Evolutionary conservation across 2,329 filamentous ascomycete genomes (phyloP).

Genomic region (Colletotrichum plurivorum): DNA sequence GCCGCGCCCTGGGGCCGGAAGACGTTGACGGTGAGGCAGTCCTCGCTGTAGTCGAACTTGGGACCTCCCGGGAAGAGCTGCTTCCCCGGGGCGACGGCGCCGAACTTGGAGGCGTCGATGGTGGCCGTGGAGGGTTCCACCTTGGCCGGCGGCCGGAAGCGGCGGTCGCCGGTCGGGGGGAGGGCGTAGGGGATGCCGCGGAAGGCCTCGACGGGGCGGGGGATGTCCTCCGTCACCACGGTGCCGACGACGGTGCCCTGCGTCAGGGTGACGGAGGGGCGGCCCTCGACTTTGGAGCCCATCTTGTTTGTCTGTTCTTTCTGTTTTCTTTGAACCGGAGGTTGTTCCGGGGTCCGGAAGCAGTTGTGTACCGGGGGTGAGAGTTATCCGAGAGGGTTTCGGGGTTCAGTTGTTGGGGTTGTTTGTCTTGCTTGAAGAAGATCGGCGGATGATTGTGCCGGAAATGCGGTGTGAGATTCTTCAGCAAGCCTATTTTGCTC

Average conservation of each 20-base stretch:
- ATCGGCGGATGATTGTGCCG: conserved; percentile 10
- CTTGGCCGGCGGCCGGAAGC: conserved; percentile 60
- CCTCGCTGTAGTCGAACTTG: conserved; percentile 55
- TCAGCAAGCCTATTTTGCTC: neutral
- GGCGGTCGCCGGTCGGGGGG: conserved; percentile 47
- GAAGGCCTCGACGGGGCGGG: conserved; percentile 63
- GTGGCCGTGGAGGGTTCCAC: conserved; percentile 45
- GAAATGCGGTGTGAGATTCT: conserved; percentile 4
- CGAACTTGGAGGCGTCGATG: conserved; percentile 53
- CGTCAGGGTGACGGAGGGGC: conserved; percentile 43
- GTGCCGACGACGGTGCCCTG: conserved; percentile 60
- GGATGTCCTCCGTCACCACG: conserved; percentile 50
- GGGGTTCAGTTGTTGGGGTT: too few species aligned
- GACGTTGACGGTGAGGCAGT: conserved; percentile 69
- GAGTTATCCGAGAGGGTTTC: neutral
- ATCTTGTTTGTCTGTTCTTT: conserved; percentile 6
- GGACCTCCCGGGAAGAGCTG: conserved; percentile 45
- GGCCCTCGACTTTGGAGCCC: conserved; percentile 30
- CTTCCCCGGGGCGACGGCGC: conserved; percentile 54
- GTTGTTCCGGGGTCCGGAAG: too few species aligned
- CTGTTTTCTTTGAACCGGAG: neutral
- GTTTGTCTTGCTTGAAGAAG: too few species aligned
- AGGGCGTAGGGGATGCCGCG: conserved; percentile 67
- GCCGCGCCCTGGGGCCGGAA: conserved; percentile 55
- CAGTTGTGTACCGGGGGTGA: neutral